Conservation (phyloP, 2,329 filamentous ascomycete genomes). For the Penicillium italicum region DNA sequence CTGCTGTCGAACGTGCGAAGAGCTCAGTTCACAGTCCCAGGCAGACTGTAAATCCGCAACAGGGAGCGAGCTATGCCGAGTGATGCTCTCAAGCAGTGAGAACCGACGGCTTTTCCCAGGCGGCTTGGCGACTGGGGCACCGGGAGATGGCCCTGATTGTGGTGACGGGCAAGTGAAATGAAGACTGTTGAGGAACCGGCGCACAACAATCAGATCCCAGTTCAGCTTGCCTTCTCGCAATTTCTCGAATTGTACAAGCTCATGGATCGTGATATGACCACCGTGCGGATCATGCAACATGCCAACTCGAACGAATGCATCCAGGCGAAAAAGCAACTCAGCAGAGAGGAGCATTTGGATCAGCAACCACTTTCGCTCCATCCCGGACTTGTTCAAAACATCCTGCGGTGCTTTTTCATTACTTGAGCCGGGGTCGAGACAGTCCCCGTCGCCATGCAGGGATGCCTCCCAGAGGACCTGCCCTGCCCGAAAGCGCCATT, state of each 20-base stretch:
- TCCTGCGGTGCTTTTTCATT: slow-evolving; percentile 12
- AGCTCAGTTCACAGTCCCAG: slow-evolving; percentile 37
- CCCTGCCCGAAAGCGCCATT: slow-evolving; percentile 47
- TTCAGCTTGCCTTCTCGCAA: slow-evolving; percentile 51
- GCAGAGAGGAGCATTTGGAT: slow-evolving; percentile 54
- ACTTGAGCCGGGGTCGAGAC: slow-evolving; percentile 15
- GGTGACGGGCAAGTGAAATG: slow-evolving; percentile 31
- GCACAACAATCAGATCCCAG: slow-evolving; percentile 55
- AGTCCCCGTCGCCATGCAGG: slow-evolving; percentile 37
- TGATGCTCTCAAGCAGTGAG: slow-evolving; percentile 25
- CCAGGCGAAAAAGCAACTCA: slow-evolving; percentile 53
- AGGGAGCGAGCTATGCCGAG: slow-evolving; percentile 16
- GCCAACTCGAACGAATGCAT: slow-evolving; percentile 44
- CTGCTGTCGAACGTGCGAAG: slow-evolving; percentile 41
- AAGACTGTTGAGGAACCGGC: slow-evolving; percentile 53
- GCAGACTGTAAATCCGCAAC: slow-evolving; percentile 23
- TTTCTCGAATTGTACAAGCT: slow-evolving; percentile 46
- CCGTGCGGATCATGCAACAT: slow-evolving; percentile 41
- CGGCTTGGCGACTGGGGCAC: slow-evolving; percentile 2
- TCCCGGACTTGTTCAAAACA: slow-evolving; percentile 25
- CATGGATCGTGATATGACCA: slow-evolving; percentile 42
- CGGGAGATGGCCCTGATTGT: slow-evolving; percentile 6
- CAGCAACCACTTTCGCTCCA: slow-evolving; percentile 53
- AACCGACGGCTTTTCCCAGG: slow-evolving; percentile 19
- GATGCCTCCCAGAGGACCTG: slow-evolving; percentile 45